phyloP scores from a whole-genome alignment of 1,284 basidiomycete species.

The Ceratorhiza oryzae-sativae region DNA sequence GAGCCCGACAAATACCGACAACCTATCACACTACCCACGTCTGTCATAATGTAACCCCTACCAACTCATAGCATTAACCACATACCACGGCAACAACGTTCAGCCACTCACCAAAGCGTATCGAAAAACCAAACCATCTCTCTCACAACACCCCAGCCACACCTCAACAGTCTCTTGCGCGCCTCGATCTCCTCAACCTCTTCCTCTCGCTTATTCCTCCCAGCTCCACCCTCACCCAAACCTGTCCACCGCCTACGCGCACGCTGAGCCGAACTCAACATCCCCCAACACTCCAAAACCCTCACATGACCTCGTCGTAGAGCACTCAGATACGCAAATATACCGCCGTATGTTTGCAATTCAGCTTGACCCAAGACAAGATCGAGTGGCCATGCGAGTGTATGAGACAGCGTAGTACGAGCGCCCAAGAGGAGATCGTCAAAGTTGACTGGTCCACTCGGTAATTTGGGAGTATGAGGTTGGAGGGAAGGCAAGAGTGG shows the following conservation, averaged over 20 bases:
- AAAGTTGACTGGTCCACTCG: conserved; percentile 58
- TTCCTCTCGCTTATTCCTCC: conserved; percentile 56
- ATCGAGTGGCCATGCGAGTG: conserved; percentile 82
- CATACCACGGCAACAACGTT: no score
- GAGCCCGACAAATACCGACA: not conserved
- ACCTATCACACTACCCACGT: conserved; percentile 53
- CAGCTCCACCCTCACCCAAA: conserved; percentile 82
- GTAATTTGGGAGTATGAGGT: not conserved
- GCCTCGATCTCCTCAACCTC: conserved; percentile 45
- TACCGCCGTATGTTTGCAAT: conserved; percentile 72
- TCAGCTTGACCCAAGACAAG: conserved; percentile 83
- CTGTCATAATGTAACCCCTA: conserved; percentile 81
- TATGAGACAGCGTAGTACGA: conserved; percentile 70
- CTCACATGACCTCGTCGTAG: conserved; percentile 82
- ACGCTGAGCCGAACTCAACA: conserved; percentile 81
- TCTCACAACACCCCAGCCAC: conserved; percentile 83
- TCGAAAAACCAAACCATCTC: conserved; percentile 93
- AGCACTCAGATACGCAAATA: conserved; percentile 85
- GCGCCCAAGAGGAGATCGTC: conserved; percentile 81
- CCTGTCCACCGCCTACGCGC: conserved; percentile 84
- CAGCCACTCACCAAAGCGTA: conserved; percentile 59
- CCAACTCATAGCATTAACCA: not conserved
- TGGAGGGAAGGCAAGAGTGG: conserved; percentile 73
- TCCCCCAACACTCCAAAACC: conserved; percentile 82
- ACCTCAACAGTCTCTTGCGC: conserved; percentile 69